phyloP scores from a whole-genome alignment of 805 yeast species.

The Starmerella stigmatis region DNA sequence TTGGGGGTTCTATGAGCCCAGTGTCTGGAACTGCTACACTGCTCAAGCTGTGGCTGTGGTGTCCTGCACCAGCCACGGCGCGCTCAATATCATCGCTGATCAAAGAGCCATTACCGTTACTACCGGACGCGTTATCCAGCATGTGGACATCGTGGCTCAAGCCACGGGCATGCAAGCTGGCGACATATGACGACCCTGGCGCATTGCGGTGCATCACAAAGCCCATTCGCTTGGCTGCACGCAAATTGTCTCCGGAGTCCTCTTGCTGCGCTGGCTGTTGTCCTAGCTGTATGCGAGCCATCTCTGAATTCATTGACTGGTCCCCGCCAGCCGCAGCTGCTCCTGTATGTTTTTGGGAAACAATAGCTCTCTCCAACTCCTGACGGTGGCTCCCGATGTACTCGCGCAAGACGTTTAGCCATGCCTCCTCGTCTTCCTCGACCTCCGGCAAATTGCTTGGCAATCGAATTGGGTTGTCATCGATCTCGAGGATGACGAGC shows the following conservation, averaged over 20 bases:
- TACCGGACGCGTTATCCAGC: neutral
- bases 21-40: neutral
- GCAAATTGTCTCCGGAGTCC: slow-evolving; percentile 37
- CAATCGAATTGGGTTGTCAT: slow-evolving; percentile 48
- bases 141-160: slow-evolving; percentile 29
- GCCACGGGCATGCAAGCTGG: slow-evolving; percentile 32
- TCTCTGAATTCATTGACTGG: neutral
- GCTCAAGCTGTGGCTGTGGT: slow-evolving; percentile 10
- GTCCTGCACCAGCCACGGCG: neutral
- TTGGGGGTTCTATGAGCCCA: neutral
- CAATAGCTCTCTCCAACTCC: slow-evolving; percentile 5
- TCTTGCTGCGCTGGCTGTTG: slow-evolving; percentile 11
- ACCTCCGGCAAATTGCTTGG: slow-evolving; percentile 13
- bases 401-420: slow-evolving; percentile 36
- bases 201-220: slow-evolving; percentile 36
- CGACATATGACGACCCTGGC: slow-evolving; percentile 19
- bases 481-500: slow-evolving; percentile 49
- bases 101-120: neutral
- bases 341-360: neutral
- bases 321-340: too few species aligned
- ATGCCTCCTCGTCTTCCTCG: slow-evolving; percentile 35
- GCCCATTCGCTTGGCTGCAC: slow-evolving; percentile 70
- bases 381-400: slow-evolving; percentile 29
- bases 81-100: neutral
- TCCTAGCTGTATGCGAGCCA: neutral